phyloP scores from a whole-genome alignment of 352 stramenopile species.

The Phytophthora fragariae region DNA sequence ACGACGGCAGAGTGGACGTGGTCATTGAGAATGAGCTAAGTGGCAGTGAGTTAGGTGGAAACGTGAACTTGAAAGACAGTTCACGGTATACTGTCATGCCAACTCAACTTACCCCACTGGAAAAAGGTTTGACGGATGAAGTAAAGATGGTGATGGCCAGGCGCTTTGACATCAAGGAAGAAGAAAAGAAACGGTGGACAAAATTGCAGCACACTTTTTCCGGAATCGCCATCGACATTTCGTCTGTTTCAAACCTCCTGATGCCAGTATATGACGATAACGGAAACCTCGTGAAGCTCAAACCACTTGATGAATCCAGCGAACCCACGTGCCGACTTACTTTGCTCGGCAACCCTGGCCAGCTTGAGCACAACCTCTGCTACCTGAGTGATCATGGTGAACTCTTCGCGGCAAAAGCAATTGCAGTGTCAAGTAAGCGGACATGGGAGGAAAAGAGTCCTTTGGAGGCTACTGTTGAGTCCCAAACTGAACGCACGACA shows the following conservation, averaged over 20 bases:
- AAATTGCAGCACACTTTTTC: slow-evolving; percentile 50
- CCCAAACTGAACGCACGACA: neutral
- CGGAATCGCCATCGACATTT: slow-evolving; percentile 51
- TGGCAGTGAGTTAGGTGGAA: neutral
- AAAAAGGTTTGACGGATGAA: slow-evolving; percentile 45
- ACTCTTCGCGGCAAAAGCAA: slow-evolving; percentile 28
- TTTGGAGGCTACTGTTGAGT: slow-evolving; percentile 24
- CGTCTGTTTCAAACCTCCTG: slow-evolving; percentile 56
- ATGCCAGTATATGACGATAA: slow-evolving; percentile 13
- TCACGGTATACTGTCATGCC: slow-evolving; percentile 16
- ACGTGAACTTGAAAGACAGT: neutral
- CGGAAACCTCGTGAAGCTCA: slow-evolving; percentile 7
- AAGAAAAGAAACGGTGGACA: slow-evolving; percentile 33
- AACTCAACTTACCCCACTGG: slow-evolving; percentile 53
- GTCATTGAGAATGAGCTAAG: slow-evolving; percentile 27
- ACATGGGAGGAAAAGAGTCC: slow-evolving; percentile 24
- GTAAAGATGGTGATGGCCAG: slow-evolving; percentile 52
- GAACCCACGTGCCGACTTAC: slow-evolving; percentile 54
- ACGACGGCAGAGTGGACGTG: slow-evolving; percentile 68
- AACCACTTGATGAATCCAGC: slow-evolving; percentile 20
- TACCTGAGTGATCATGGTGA: slow-evolving; percentile 35
- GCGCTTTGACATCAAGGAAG: slow-evolving; percentile 32
- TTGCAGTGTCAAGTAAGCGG: slow-evolving; percentile 16
- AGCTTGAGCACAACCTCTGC: slow-evolving; percentile 2
- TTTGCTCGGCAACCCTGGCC: slow-evolving; percentile 48